Percentiles rank a stretch among this genome's conserved stretches.
Conservation (phyloP, 2,329 filamentous ascomycete genomes). For the Talaromyces sp. region DNA sequence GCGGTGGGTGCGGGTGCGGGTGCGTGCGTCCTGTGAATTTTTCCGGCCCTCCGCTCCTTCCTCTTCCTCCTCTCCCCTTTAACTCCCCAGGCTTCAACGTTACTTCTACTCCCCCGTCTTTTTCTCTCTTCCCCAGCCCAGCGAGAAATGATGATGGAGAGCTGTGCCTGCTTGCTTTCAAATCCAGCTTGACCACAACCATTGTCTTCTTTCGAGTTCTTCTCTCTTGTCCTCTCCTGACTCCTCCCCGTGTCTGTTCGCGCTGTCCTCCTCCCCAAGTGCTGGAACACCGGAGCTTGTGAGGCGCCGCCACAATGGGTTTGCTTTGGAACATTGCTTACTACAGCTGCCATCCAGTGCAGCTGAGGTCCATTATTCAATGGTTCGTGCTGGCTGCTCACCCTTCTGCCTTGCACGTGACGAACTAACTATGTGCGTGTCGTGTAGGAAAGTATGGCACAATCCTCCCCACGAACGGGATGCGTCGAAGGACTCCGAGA, state of each 20-base stretch:
- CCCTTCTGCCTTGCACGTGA: too few species aligned
- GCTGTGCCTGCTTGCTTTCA: neutral
- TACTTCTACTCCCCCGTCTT: neutral
- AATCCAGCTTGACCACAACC: neutral
- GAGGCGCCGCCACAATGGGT: slow-evolving; percentile 28
- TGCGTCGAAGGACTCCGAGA: slow-evolving; percentile 65
- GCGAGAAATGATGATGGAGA: neutral
- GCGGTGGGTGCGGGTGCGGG: neutral
- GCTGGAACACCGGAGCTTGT: slow-evolving; percentile 2
- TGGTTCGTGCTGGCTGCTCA: slow-evolving; percentile 55
- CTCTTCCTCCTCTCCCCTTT: neutral
- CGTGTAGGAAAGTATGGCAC: slow-evolving; percentile 86
- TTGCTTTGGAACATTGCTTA: slow-evolving; percentile 55
- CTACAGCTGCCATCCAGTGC: slow-evolving; percentile 66
- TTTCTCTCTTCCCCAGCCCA: neutral
- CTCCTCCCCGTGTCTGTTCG: slow-evolving; percentile 11
- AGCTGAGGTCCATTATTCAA: slow-evolving; percentile 81
- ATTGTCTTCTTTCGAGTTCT: slow-evolving; percentile 10
- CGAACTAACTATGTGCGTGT: slow-evolving; percentile 2
- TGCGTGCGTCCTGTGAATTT: slow-evolving; percentile 2
- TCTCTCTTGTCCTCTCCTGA: slow-evolving; percentile 11
- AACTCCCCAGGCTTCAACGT: neutral
- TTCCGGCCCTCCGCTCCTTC: neutral
- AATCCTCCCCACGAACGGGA: slow-evolving; percentile 85
- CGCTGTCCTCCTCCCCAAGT: neutral